Evolutionary conservation across 257 asterid genomes (phyloP), one percentile per base, ranked within the genome.

Genomic region (Rhazya stricta): DNA sequence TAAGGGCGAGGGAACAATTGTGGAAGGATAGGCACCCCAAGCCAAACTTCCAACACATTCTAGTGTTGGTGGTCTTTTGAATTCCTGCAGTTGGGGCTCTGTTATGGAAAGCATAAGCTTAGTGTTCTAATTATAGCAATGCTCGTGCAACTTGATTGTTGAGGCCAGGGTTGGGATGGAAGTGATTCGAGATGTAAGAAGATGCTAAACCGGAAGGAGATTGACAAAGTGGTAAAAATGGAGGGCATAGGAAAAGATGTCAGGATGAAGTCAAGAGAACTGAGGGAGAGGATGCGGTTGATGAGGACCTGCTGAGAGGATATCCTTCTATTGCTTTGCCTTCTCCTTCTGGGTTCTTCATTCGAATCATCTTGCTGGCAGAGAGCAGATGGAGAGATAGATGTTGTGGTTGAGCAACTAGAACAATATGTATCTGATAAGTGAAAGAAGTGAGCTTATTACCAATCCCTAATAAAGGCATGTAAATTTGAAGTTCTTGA

Each of bases 21-120:
- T 85, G 34, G 86, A 83, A 72, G 85, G 83, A 16, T 87, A 89
- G 88, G 87, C 85, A 19, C 89, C 89, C 7, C 91, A 83, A 36
- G 81, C 82, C 1, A 81, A 74, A 41, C 84, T 84, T 3, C 62
- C 83, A 53, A 75, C 76, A 4, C 90, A 83, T 58, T 23, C 68
- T 16, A 81, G 80, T 27, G 50, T 79, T 13, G 89, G 87, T 62
- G 86, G 89, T 2, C 77, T 79, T 72, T 77, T 80, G 58, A 85
- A 85, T 69, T 86, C 84, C 57, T 86, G 90, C 37, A 86, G 88
- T 1, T 86, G 91, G 63, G 79, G 86, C 29, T 87, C 89, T 21
- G 67, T 84, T 68, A 81, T 83, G 83, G 88, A 86, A 70, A 79
- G 84, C 46, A 78, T 82, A 81, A 63, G n/a, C 80, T 84, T 73